Percentiles rank a stretch among this genome's conserved stretches.
phyloP scores from a whole-genome alignment of 176 grass and related monocot species.

The Hsuehochloa calcarea region DNA sequence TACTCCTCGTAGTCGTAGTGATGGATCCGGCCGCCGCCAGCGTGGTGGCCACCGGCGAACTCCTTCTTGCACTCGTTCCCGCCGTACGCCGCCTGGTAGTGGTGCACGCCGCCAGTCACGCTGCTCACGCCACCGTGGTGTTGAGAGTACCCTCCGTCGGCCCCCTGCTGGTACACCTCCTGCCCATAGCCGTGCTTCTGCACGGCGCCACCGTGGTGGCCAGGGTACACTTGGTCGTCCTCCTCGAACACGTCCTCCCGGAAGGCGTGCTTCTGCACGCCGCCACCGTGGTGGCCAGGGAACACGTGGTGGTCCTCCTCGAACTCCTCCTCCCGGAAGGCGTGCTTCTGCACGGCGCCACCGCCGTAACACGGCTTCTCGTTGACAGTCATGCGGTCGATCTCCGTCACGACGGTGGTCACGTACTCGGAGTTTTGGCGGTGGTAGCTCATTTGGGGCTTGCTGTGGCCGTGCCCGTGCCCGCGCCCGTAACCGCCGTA shows the following conservation, averaged over 20 bases:
- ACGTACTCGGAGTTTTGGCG: constrained; percentile 17
- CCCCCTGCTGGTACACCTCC: not conserved
- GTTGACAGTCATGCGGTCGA: constrained; percentile 34
- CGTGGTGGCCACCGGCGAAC: not conserved
- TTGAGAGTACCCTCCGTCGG: not conserved
- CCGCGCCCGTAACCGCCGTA: not conserved
- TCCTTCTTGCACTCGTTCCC: too few species aligned
- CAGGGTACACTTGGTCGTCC: not conserved
- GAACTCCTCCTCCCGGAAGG: constrained; percentile 1
- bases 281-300: not conserved
- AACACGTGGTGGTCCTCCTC: not conserved
- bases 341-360: not conserved
- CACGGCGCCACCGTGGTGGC: not conserved
- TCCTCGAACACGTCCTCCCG: constrained; percentile 5
- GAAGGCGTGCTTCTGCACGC: not conserved
- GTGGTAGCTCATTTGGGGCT: constrained; percentile 37
- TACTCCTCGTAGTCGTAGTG: not conserved
- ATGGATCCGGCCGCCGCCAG: not conserved
- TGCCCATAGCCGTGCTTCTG: not conserved
- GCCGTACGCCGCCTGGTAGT: not conserved
- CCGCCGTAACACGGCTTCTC: not conserved
- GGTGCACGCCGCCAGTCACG: not conserved
- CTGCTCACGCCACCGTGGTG: not conserved
- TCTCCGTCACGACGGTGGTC: constrained; percentile 41
- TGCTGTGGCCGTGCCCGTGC: constrained; percentile 14